These are phyloP conservation scores for Ceratocystiopsis minuta DNA, from an alignment of 2,329 filamentous ascomycete genomes.

Conservation along the genomic window DNA sequence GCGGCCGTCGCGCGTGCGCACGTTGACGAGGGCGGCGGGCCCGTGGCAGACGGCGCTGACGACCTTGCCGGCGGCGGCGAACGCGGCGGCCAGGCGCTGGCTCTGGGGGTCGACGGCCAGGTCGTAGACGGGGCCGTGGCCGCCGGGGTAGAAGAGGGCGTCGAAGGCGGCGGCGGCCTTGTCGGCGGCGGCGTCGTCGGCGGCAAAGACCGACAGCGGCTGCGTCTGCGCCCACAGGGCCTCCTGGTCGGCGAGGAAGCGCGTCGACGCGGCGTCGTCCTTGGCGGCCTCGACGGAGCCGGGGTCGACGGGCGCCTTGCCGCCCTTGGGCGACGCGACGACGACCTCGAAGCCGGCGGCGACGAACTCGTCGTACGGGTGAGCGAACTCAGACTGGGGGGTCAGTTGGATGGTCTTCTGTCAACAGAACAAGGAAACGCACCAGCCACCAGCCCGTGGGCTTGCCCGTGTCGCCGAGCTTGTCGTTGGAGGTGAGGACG, in stretches of 20 bases:
- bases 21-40: constrained; percentile 40
- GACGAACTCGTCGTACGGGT: constrained; percentile 40
- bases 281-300: constrained; percentile 35
- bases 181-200: constrained; percentile 16
- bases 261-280: constrained; percentile 29
- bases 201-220: constrained; percentile 36
- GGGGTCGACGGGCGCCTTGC: constrained; percentile 42
- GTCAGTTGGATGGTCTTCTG: too few species aligned
- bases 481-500: constrained; percentile 46
- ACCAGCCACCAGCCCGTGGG: constrained; percentile 57
- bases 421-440: constrained; percentile 4
- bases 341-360: constrained; percentile 32
- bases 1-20: constrained; percentile 29
- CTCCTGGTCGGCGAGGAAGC: constrained; percentile 38
- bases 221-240: constrained; percentile 45
- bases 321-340: constrained; percentile 44
- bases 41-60: constrained; percentile 54
- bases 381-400: constrained; percentile 40
- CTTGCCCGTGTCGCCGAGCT: constrained; percentile 29
- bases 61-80: constrained; percentile 42
- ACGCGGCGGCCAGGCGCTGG: constrained; percentile 42
- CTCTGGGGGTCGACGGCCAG: constrained; percentile 38
- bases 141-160: constrained; percentile 22
- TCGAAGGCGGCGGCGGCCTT: constrained; percentile 13
- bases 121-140: constrained; percentile 50